Evolutionary conservation across 805 yeast genomes (phyloP).

Genomic region (Priceomyces fermenticarens): DNA sequence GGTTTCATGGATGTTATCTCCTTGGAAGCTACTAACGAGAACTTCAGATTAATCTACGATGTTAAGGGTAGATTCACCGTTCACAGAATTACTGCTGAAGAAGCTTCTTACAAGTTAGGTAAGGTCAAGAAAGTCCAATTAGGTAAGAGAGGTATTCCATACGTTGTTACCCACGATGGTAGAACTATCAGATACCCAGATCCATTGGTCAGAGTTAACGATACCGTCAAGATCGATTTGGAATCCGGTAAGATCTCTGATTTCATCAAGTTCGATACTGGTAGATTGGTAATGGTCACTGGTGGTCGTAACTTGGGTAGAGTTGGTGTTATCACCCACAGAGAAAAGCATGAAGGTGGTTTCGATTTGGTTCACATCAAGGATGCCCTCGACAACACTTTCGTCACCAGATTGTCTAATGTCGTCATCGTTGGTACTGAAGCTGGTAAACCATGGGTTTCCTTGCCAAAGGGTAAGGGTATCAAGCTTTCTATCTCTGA

Average conservation of each 20-base stretch:
- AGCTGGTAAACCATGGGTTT: slow-evolving; percentile 39
- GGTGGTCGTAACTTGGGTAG: slow-evolving; percentile 45
- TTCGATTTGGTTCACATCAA: slow-evolving; percentile 42
- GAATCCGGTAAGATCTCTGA: slow-evolving; percentile 88
- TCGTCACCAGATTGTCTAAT: slow-evolving; percentile 41
- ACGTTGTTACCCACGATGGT: slow-evolving; percentile 99
- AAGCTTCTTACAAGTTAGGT: slow-evolving; percentile 96
- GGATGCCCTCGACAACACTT: slow-evolving; percentile 39
- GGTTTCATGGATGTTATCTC: slow-evolving; percentile 99
- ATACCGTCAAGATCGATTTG: slow-evolving; percentile 94
- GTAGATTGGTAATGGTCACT: slow-evolving; percentile 41
- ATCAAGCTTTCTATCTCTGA: slow-evolving; percentile 40
- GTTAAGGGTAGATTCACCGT: slow-evolving; percentile 99
- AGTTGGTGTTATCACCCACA: slow-evolving; percentile 41
- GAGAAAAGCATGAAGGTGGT: slow-evolving; percentile 44
- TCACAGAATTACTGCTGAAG: slow-evolving; percentile 99
- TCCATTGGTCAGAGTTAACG: slow-evolving; percentile 94
- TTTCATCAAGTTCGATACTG: slow-evolving; percentile 37
- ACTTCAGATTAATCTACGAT: slow-evolving; percentile 98
- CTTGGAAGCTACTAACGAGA: slow-evolving; percentile 97
- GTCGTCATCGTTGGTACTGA: slow-evolving; percentile 41
- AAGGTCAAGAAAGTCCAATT: slow-evolving; percentile 97
- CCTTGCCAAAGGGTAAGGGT: slow-evolving; percentile 46
- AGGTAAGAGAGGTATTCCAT: slow-evolving; percentile 98
- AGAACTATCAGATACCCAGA: slow-evolving; percentile 99